Evolutionary conservation across 345 rosid genomes (phyloP).

Genomic region (Citrus hindsii): DNA sequence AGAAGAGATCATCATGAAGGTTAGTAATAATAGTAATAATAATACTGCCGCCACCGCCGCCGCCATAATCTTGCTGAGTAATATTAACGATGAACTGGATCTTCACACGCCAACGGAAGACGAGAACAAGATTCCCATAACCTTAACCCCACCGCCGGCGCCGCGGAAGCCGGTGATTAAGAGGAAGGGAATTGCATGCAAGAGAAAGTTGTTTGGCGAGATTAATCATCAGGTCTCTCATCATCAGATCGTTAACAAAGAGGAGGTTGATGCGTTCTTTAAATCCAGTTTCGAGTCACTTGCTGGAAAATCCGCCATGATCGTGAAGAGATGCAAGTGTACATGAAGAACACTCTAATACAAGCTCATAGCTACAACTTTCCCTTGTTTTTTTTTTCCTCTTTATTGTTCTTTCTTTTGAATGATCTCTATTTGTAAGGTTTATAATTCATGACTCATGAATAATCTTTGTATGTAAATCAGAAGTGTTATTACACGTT

Average conservation of each 20-base stretch:
- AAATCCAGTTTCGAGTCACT: constrained; percentile 14
- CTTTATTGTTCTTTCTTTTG: not conserved
- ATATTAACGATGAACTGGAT: not conserved
- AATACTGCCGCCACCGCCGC: too few species aligned
- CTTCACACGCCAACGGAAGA: constrained; percentile 25
- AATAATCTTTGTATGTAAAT: constrained; percentile 3
- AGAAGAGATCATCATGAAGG: not conserved
- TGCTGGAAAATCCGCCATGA: not conserved
- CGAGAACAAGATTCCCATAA: constrained; percentile 22
- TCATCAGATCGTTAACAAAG: constrained; percentile 19
- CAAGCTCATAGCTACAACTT: not conserved
- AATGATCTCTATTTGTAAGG: not conserved
- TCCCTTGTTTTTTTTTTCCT: too few species aligned
- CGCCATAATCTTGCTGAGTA: too few species aligned
- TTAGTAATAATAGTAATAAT: too few species aligned
- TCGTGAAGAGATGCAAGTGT: constrained; percentile 23
- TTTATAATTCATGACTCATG: constrained; percentile 1
- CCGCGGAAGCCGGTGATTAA: constrained; percentile 15
- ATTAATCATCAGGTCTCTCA: not conserved
- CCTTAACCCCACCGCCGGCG: constrained; percentile 24
- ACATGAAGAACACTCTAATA: not conserved
- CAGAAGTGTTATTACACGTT: not conserved
- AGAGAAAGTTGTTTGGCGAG: constrained; percentile 16
- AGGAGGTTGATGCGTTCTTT: constrained; percentile 25
- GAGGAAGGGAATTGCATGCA: constrained; percentile 5